Evolutionary conservation across 2,329 filamentous ascomycete species (phyloP).

Genomic region (Didymella pomorum): DNA sequence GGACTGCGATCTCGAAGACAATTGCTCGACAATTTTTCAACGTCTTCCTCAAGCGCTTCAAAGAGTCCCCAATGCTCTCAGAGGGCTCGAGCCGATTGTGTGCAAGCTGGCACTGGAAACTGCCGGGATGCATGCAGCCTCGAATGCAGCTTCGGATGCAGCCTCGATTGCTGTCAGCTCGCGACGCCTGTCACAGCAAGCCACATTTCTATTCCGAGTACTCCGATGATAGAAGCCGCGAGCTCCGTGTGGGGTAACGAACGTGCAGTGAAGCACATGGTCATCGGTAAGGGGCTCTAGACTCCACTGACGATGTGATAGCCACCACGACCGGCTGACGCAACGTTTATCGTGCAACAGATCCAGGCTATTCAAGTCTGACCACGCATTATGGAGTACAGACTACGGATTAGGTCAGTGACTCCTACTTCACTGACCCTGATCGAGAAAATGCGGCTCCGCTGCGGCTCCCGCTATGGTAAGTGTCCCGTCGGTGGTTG

Average conservation of each 20-base stretch:
- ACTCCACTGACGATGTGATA: slow-evolving; percentile 6
- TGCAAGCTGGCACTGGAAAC: neutral
- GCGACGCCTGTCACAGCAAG: slow-evolving; percentile 1
- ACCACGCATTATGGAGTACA: neutral
- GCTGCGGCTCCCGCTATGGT: slow-evolving; percentile 9
- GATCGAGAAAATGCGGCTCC: slow-evolving; percentile 2
- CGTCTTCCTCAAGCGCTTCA: neutral
- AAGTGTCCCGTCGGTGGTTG: neutral
- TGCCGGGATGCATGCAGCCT: neutral
- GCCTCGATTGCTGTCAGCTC: neutral
- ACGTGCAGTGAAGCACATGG: slow-evolving; percentile 8
- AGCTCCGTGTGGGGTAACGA: slow-evolving; percentile 13
- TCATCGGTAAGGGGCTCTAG: slow-evolving; percentile 1
- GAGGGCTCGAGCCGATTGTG: neutral
- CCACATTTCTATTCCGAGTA: slow-evolving; percentile 9
- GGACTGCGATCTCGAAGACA: neutral
- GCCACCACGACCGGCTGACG: slow-evolving; percentile 6
- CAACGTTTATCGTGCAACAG: neutral
- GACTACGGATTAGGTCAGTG: neutral
- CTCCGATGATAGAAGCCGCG: neutral
- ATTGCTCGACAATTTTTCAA: neutral
- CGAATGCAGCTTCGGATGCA: neutral
- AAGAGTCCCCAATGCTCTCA: neutral
- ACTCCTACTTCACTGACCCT: neutral
- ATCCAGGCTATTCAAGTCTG: neutral